Base-by-base conservation (phyloP, 306 rosid species). In the Ormosia semicastrata region DNA sequence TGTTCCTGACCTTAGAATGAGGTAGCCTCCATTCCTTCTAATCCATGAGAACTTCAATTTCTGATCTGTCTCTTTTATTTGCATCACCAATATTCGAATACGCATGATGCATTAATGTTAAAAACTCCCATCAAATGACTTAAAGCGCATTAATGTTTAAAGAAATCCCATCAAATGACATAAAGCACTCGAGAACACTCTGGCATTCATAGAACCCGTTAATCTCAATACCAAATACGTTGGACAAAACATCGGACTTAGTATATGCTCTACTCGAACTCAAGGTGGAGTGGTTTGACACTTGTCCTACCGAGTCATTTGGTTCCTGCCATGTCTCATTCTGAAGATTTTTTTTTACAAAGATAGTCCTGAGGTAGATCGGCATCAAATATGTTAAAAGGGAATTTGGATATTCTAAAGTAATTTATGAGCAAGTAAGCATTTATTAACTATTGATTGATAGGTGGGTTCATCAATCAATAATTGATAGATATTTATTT, bases 111-210 rank as follows among this genome's bases (percentile, higher is more conserved):
- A 71, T 41, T 7, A 1, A 41, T 7, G 2, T 6, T 7, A 8
- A 40, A 40, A 41, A 41, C 7, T 41, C 10, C 2, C 47, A 41
- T 41, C 47, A 41, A 41, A 41, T 41, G 47, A 41, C 47, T 7
- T 41, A 41, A 41, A 41, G 11, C 47, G 5, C 11, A 7, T 83
- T 81, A 78, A 68, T 47, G 86, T 85, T 58, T 93, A 88, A 83
- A 83, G 76, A 76, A 95, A 88, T 66, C 97, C 98, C 66, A 95
- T 68, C 63, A 86, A 83, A 83, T 72, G 47, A 88, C 87, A 81
- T 57, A 94, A 92, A 86, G 87, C 87, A 83, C 94, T 95, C 10
- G 97, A 88, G 86, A 95, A 93, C 67, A 95, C 86, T 81, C 80
- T 88, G 76, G 86, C 99, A 95, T 81, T 85, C 88, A 52, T 83